Base-by-base conservation (phyloP, 2,329 filamentous ascomycete species). In the Epichloe elymi region DNA sequence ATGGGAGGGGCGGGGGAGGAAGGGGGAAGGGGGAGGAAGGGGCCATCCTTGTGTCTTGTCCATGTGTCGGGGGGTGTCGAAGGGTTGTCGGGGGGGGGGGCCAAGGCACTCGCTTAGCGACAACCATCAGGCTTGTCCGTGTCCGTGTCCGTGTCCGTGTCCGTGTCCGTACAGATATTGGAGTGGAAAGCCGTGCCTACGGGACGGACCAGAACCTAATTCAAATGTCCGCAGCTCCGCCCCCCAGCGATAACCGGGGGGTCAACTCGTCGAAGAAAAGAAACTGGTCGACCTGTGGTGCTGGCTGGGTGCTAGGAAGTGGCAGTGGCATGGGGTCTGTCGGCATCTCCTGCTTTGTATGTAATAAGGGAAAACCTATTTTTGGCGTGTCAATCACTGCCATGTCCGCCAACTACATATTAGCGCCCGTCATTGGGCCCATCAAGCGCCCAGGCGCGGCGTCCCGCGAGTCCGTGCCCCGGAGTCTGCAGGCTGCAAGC, bases 381-480 rank as follows among this genome's bases (percentile, higher is more conserved):
- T 53, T 53, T 48, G 51, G 51, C 12, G 2, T 30, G 26, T 41
- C 19, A 10, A 38, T 38, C 15, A 8, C 23, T 5, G 47, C 19
- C 20, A 30, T 30, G 26, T 30, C 26, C 44, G 39, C 19, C 39
- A 2, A 41, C 44, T 39, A n/a, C n/a, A n/a, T n/a, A n/a, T n/a
- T n/a, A 30, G 41, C 40, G 41, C 36, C 43, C 36, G 45, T 35
- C 26, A 53, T 53, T 53, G 52, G 52, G n/a, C 20, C n/a, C 33
- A 12, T 39, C 40, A 53, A 53, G 52, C 52, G 52, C 52, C 46
- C 26, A 47, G 40, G 33, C 51, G 52, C 52, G 52, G 38, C 38
- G 38, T 36, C 40, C 40, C 23, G 17, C 26, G 37, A 26, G 26
- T 26, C 26, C 26, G 26, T 8, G 6, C 26, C 26, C 7, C 7